phyloP scores from a whole-genome alignment of 2,329 filamentous ascomycete genomes.

The Diatrype stigma region DNA sequence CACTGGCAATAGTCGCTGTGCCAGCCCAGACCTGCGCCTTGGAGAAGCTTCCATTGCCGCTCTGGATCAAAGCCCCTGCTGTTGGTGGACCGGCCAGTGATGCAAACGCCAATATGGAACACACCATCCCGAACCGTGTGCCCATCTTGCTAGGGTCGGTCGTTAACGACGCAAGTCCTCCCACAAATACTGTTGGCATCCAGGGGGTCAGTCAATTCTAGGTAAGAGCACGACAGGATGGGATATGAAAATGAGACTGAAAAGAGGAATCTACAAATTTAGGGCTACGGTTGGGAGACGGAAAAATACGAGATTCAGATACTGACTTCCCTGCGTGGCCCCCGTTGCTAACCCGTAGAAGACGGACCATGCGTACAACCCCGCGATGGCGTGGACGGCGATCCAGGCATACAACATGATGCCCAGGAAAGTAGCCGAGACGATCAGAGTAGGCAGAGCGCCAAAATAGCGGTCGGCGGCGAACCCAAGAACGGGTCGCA shows the following conservation, averaged over 20 bases:
- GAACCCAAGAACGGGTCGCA: constrained; percentile 40
- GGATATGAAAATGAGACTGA: neutral
- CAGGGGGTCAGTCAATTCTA: neutral
- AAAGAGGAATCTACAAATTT: neutral
- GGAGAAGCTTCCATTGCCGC: constrained; percentile 36
- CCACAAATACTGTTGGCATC: constrained; percentile 3
- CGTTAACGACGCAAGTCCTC: constrained; percentile 22
- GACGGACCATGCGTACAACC: constrained; percentile 8
- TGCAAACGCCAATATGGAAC: constrained; percentile 44
- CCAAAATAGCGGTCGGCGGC: constrained; percentile 38
- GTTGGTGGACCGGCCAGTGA: constrained; percentile 47
- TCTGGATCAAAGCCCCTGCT: constrained; percentile 44
- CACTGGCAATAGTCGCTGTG: neutral
- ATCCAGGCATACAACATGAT: constrained; percentile 40
- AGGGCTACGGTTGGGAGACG: no score
- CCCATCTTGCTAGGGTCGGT: constrained; percentile 46
- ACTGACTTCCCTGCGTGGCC: constrained; percentile 6
- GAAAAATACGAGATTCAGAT: no score
- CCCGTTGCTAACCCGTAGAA: constrained; percentile 11
- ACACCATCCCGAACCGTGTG: constrained; percentile 47
- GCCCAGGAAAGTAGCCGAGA: constrained; percentile 23
- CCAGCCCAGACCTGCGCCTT: constrained; percentile 33
- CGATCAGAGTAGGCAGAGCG: constrained; percentile 43
- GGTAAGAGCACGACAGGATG: neutral
- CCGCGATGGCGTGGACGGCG: constrained; percentile 25